Evolutionary conservation across 108 stramenopile genomes (phyloP).

Genomic region (Skeletonema costatum): DNA sequence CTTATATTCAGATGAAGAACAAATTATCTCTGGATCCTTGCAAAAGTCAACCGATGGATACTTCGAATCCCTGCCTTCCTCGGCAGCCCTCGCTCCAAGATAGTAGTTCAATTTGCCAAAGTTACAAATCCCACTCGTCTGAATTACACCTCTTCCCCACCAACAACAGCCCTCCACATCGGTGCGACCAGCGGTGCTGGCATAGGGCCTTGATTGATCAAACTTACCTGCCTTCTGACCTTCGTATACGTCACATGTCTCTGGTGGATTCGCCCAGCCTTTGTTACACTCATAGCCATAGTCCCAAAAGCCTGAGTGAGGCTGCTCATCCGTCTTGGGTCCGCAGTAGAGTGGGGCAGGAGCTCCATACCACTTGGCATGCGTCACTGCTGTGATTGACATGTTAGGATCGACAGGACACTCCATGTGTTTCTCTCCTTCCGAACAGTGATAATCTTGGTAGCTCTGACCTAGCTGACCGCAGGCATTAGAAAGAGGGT

Average conservation of each 20-base stretch:
- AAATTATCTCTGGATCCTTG: slow-evolving; percentile 21
- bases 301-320: slow-evolving; percentile 20
- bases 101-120: slow-evolving; percentile 24
- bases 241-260: not conserved
- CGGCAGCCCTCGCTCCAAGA: slow-evolving; percentile 9
- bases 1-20: slow-evolving; percentile 6
- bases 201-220: not conserved
- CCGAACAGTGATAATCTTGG: too few relatives aligned
- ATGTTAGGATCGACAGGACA: too few relatives aligned
- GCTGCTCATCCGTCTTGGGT: slow-evolving; percentile 10
- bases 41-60: slow-evolving; percentile 16
- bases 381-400: too few relatives aligned
- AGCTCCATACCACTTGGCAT: too few relatives aligned
- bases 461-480: not conserved
- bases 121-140: slow-evolving; percentile 28
- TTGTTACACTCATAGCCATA: slow-evolving; percentile 18
- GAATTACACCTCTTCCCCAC: slow-evolving; percentile 3
- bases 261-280: slow-evolving; percentile 19
- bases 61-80: not conserved
- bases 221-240: slow-evolving; percentile 17
- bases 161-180: slow-evolving; percentile 28
- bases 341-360: not conserved
- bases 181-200: slow-evolving; percentile 2
- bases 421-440: too few relatives aligned
- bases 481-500: not conserved